Conservation (phyloP, 768 basidiomycete species). For the Cyclocybe cylindracea region DNA sequence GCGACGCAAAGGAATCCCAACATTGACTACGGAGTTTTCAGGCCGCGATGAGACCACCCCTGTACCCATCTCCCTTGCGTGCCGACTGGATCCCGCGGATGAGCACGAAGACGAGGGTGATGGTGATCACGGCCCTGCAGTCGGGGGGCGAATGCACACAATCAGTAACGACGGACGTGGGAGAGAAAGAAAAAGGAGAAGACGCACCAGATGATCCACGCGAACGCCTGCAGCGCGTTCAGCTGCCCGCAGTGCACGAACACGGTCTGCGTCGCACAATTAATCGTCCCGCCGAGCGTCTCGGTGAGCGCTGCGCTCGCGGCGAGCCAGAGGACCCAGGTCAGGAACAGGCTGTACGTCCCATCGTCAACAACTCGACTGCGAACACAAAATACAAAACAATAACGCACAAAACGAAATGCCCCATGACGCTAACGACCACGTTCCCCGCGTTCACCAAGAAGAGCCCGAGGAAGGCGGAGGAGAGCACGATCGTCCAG, state of each 20-base stretch:
- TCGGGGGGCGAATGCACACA: too few species aligned
- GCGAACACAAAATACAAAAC: not conserved
- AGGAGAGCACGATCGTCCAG: slow-evolving; percentile 64
- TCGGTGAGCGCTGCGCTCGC: slow-evolving; percentile 69
- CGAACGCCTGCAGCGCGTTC: slow-evolving; percentile 71
- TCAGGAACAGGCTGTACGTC: slow-evolving; percentile 51
- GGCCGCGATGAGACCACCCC: too few species aligned
- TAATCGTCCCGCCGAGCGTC: slow-evolving; percentile 65
- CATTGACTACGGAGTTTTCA: too few species aligned
- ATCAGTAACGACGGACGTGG: too few species aligned
- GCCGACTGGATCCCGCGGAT: too few species aligned
- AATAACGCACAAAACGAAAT: slow-evolving; percentile 57
- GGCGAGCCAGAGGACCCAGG: slow-evolving; percentile 78
- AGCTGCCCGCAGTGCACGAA: slow-evolving; percentile 72
- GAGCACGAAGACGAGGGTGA: too few species aligned
- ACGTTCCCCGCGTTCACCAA: slow-evolving; percentile 45
- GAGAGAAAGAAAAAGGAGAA: not conserved
- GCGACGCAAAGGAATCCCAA: too few species aligned
- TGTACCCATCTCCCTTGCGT: too few species aligned
- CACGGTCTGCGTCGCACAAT: slow-evolving; percentile 52
- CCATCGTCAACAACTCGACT: not conserved
- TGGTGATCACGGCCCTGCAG: too few species aligned
- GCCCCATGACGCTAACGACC: slow-evolving; percentile 61
- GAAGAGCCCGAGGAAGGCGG: slow-evolving; percentile 58
- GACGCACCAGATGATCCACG: slow-evolving; percentile 71